Percentiles rank a stretch among this genome's conserved stretches.
Evolutionary conservation across 2,329 filamentous ascomycete species (phyloP).

Genomic region (Chaetomium strumarium): DNA sequence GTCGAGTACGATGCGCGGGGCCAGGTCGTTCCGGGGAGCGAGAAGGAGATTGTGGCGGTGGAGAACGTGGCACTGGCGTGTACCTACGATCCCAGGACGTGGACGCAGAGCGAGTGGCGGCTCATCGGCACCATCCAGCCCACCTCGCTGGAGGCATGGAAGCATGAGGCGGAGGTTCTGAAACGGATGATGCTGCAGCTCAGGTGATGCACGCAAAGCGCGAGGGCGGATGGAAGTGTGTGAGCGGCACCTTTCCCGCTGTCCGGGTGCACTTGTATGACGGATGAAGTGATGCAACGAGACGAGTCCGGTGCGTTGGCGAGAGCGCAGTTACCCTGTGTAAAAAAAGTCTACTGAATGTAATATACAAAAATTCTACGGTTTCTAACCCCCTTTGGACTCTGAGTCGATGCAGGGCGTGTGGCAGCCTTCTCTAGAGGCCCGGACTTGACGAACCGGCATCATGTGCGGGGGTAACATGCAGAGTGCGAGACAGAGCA

Average conservation of each 20-base stretch:
- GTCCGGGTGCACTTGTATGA: background rate
- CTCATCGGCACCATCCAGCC: slow-evolving; percentile 59
- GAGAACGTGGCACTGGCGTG: slow-evolving; percentile 62
- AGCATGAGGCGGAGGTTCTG: slow-evolving; percentile 33
- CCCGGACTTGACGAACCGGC: no score
- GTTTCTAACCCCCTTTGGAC: no score
- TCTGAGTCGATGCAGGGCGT: no score
- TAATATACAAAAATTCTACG: no score
- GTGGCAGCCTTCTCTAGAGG: no score
- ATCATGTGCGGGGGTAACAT: no score
- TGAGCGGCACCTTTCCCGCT: background rate
- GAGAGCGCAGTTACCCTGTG: no score
- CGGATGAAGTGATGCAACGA: background rate
- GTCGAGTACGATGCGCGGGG: slow-evolving; percentile 35
- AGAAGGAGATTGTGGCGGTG: slow-evolving; percentile 47
- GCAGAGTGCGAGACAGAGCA: no score
- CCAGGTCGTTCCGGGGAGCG: slow-evolving; percentile 38
- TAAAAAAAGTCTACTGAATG: no score
- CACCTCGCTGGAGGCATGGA: slow-evolving; percentile 42
- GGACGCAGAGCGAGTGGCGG: slow-evolving; percentile 49
- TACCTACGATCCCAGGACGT: slow-evolving; percentile 40
- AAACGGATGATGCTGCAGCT: slow-evolving; percentile 24
- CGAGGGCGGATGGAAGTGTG: background rate
- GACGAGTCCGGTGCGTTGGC: no score
- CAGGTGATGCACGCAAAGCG: slow-evolving; percentile 9